Evolutionary conservation across 139 green algal genomes (phyloP).

Genomic region (Closterium sp.): DNA sequence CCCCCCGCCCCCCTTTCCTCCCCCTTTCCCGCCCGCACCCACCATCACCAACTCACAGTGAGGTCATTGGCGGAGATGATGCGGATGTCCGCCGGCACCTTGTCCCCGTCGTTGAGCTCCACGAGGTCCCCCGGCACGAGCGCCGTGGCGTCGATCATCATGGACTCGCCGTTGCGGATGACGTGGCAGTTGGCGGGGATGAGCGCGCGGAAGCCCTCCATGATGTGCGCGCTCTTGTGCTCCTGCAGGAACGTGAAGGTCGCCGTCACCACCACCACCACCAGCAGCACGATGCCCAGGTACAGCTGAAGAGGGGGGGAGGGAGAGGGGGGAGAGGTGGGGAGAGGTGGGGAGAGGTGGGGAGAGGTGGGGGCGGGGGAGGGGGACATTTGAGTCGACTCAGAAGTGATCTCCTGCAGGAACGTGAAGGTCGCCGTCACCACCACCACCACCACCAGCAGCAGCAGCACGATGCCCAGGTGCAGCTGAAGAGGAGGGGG

Average conservation of each 20-base stretch:
- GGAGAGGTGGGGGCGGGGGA: background rate
- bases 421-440: conserved; percentile 68
- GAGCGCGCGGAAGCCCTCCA: conserved; percentile 73
- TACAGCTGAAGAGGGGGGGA: conserved; percentile 56
- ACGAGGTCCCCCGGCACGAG: conserved; percentile 59
- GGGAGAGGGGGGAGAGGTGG: background rate
- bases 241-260: conserved; percentile 73
- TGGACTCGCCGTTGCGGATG: conserved; percentile 38
- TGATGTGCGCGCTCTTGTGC: conserved; percentile 67
- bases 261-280: conserved; percentile 60
- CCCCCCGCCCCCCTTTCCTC: too few relatives aligned
- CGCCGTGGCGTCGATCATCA: conserved; percentile 52
- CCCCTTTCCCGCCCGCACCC: too few relatives aligned
- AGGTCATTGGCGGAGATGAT: conserved; percentile 52
- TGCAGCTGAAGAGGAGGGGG: conserved; percentile 56
- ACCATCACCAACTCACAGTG: conserved; percentile 20
- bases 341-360: background rate
- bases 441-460: conserved; percentile 48
- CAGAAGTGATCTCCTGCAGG: conserved; percentile 58
- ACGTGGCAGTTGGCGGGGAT: conserved; percentile 68
- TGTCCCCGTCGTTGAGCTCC: conserved; percentile 48
- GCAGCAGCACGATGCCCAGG: conserved; percentile 69
- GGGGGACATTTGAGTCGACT: background rate
- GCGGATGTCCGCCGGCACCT: conserved; percentile 57
- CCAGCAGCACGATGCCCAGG: conserved; percentile 69